Base-by-base conservation (phyloP, 2,329 filamentous ascomycete species). In the Hawksworthiomyces lignivorus region DNA sequence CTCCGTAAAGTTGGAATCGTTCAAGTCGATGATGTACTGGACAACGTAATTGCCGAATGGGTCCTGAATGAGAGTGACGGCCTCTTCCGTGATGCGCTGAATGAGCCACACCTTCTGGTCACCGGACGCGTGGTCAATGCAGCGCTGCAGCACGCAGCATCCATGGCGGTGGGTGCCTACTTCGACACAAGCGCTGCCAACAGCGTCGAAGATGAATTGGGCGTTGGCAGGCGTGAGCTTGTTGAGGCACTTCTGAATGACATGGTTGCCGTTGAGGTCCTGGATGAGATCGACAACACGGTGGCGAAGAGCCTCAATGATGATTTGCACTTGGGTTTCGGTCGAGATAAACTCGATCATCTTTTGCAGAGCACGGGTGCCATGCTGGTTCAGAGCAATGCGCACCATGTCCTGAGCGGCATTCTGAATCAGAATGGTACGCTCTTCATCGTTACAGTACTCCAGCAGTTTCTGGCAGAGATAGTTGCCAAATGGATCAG, bases 41-140 rank as follows among this genome's bases (percentile, higher is more conserved):
- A 98, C 85, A 38, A 98, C 92, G 52, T 98, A 98, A 65, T 98
- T 98, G 58, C 92, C 92, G 54, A 96, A 98, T 0, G 92, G 90
- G 61, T 98, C 92, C 61, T 96, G 88, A 17, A 98, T 88, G 10
- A 98, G 77, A 28, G 82, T 72, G 51, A 87, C 84, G n/a, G 89
- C 87, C 58, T 95, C 84, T 41, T 81, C 73, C 1, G 89, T 96
- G 62, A 98, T 97, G 57, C 86, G 78, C 46, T 76, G 70, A 50
- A 98, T 88, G 48, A 98, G 74, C 67, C 85, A 84, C 46, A 81
- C 73, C 68, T 94, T 95, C 67, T 98, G 92, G 28, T 82, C 72
- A 46, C 87, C 88, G 38, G 87, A 86, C 26, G 92, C 90, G 62
- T 98, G 92, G 56, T 98, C 92, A 55, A 98, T 96, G 70, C 92